phyloP scores from a whole-genome alignment of 2,329 filamentous ascomycete genomes.

The Scopulariopsis brevicaulis region DNA sequence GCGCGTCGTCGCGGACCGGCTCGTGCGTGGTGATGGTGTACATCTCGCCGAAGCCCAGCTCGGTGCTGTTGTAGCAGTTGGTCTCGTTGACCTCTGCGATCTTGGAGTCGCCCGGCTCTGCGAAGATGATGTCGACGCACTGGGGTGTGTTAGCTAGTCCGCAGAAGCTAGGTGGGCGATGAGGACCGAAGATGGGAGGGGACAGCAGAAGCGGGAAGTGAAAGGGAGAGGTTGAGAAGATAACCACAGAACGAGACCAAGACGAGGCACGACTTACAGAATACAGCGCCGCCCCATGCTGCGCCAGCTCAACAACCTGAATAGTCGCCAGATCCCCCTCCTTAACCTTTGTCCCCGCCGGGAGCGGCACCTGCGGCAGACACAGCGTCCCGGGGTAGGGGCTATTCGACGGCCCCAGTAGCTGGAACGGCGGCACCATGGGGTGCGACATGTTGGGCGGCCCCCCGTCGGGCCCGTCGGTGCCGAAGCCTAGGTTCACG shows the following conservation, averaged over 20 bases:
- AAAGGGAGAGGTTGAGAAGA: background rate
- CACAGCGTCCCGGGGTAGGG: conserved; percentile 87
- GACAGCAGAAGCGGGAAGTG: background rate
- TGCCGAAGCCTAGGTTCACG: conserved; percentile 82
- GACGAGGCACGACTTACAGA: conserved; percentile 58
- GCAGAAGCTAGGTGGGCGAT: too few relatives aligned
- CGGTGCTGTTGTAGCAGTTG: conserved; percentile 82
- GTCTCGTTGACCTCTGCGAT: conserved; percentile 62
- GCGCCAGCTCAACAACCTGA: conserved; percentile 71
- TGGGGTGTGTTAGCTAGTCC: conserved; percentile 20
- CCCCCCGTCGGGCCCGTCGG: conserved; percentile 46
- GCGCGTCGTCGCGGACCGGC: conserved; percentile 20
- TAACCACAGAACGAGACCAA: too few relatives aligned
- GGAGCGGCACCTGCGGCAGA: conserved; percentile 78
- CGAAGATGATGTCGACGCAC: conserved; percentile 94
- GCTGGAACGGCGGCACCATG: conserved; percentile 72
- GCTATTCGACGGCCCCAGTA: conserved; percentile 69
- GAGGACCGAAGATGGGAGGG: too few relatives aligned
- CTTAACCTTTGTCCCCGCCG: conserved; percentile 56
- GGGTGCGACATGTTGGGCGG: conserved; percentile 79
- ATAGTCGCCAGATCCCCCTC: conserved; percentile 86
- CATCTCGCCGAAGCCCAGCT: conserved; percentile 65
- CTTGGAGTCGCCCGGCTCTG: conserved; percentile 56
- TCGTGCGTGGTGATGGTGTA: conserved; percentile 53
- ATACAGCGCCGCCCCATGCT: conserved; percentile 74